Evolutionary conservation across 805 yeast species (phyloP).

Genomic region (Debaryomyces maramus): DNA sequence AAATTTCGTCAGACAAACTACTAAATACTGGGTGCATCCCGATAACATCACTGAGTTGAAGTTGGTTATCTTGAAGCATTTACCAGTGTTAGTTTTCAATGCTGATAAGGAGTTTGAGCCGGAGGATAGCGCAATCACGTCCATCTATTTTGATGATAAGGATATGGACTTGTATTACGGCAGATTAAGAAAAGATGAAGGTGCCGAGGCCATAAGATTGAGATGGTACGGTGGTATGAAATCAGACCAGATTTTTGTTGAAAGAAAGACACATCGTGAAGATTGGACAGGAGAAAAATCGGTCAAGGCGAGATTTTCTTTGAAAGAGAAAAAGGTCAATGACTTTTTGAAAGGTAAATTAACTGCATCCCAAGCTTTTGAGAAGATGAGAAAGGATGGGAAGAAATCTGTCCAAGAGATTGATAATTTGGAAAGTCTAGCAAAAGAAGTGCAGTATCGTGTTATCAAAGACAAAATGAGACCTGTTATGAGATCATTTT

Average conservation of each 20-base stretch:
- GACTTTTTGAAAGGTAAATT: constrained; percentile 78
- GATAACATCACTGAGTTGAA: constrained; percentile 96
- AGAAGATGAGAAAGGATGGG: constrained; percentile 89
- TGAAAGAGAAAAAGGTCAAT: constrained; percentile 89
- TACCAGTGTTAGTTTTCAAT: constrained; percentile 96
- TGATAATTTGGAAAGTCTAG: constrained; percentile 87
- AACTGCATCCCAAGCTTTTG: constrained; percentile 87
- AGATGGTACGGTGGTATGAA: constrained; percentile 99
- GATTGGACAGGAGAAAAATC: constrained; percentile 99
- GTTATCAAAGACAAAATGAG: constrained; percentile 79
- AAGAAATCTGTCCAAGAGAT: constrained; percentile 84
- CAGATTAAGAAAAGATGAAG: constrained; percentile 92
- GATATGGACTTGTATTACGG: constrained; percentile 92
- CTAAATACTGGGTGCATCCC: constrained; percentile 99
- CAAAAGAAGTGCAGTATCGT: constrained; percentile 89
- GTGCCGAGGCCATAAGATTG: constrained; percentile 97
- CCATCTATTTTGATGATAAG: constrained; percentile 91
- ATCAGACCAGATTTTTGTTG: constrained; percentile 88
- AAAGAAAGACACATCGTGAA: constrained; percentile 96
- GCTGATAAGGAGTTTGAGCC: constrained; percentile 92
- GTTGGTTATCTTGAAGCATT: constrained; percentile 85
- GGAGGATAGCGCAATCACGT: constrained; percentile 95
- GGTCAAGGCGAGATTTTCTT: constrained; percentile 94
- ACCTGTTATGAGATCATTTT: constrained; percentile 94
- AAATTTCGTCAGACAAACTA: constrained; percentile 96